Percentiles rank a stretch among this genome's conserved stretches.
Evolutionary conservation across 2,329 filamentous ascomycete species (phyloP).

Genomic region (Botrytis aclada): DNA sequence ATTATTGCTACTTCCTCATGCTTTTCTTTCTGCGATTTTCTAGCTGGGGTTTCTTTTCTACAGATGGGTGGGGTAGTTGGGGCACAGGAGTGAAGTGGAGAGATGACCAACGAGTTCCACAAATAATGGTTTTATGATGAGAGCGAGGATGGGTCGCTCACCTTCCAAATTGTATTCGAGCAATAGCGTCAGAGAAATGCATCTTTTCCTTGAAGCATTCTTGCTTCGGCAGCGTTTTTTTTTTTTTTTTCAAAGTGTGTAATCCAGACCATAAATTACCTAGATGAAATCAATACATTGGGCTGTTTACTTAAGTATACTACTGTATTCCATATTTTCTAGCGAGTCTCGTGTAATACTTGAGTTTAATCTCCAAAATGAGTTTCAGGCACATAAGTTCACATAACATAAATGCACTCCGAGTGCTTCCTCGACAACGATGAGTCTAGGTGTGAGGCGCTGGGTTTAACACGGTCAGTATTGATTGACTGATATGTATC

Average conservation of each 20-base stretch:
- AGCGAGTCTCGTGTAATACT: not conserved
- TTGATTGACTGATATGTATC: not conserved
- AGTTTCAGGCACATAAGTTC: not conserved
- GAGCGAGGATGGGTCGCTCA: conserved; percentile 6
- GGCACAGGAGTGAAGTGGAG: not conserved
- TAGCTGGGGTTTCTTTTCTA: conserved; percentile 16
- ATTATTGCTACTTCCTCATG: conserved; percentile 18
- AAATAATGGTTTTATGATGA: conserved; percentile 17
- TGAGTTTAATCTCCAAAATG: not conserved
- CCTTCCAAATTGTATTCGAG: conserved; percentile 17
- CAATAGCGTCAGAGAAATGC: not conserved
- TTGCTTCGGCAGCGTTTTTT: not conserved
- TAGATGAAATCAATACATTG: not conserved
- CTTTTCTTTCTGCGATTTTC: conserved; percentile 12
- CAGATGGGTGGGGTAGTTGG: conserved; percentile 1
- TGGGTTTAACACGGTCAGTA: not conserved
- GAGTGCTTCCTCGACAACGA: not conserved
- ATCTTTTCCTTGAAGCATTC: not conserved
- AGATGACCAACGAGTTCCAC: not conserved
- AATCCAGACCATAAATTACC: not conserved
- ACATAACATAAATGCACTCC: not conserved
- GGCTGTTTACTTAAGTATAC: conserved; percentile 42
- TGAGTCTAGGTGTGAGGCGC: not conserved
- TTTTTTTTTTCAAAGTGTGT: not conserved
- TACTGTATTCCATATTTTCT: not conserved